Conservation (phyloP, 306 rosid species). For the Benincasa hispida region DNA sequence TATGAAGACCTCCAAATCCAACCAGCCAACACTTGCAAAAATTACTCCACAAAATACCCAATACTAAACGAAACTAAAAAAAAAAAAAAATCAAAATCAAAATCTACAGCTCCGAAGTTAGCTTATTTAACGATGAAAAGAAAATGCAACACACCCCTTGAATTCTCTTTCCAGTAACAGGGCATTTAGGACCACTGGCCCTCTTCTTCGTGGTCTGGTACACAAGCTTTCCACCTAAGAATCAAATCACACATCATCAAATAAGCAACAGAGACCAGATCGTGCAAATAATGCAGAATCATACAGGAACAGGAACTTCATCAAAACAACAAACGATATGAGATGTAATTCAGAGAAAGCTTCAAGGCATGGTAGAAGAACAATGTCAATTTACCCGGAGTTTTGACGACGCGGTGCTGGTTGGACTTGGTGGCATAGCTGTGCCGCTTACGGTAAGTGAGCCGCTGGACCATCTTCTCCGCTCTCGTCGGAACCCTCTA, state of each 20-base stretch:
- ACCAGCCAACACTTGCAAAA: background rate
- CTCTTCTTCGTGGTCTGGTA: conserved; percentile 83
- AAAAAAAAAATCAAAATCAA: background rate
- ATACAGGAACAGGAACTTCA: background rate
- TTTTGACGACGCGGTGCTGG: conserved; percentile 72
- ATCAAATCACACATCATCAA: background rate
- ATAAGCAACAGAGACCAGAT: background rate
- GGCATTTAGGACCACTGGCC: conserved; percentile 89
- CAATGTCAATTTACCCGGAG: conserved; percentile 45
- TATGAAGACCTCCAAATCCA: background rate
- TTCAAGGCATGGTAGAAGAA: too few relatives aligned
- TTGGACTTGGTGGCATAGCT: conserved; percentile 89
- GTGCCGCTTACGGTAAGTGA: conserved; percentile 66
- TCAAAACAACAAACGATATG: background rate
- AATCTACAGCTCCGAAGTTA: background rate
- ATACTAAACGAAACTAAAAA: background rate
- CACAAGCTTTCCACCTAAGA: conserved; percentile 66
- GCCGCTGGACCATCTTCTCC: conserved; percentile 66
- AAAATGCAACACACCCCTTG: conserved; percentile 52
- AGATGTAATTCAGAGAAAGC: background rate
- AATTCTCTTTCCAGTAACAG: conserved; percentile 88
- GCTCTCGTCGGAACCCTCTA: background rate
- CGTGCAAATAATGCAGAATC: background rate
- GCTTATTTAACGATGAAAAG: background rate
- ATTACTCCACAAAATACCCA: background rate